Evolutionary conservation across 2,329 filamentous ascomycete genomes (phyloP), one percentile per base, ranked within the genome.

Genomic region (Fusarium coffeatum): DNA sequence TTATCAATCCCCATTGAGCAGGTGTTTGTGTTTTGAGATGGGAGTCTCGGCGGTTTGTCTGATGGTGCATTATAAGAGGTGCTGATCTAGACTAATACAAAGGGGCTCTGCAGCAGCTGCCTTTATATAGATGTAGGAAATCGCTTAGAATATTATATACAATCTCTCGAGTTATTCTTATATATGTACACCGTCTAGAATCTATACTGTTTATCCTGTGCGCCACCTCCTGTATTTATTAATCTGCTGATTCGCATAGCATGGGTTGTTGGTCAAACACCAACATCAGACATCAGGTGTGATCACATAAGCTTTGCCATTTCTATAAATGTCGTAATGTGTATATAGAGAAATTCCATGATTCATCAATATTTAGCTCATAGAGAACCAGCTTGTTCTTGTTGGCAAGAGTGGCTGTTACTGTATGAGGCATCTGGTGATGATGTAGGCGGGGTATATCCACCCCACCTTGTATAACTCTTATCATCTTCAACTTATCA

Each of bases 401-500:
- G 18, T 22, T 41, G 23, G 7, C 25, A 27, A 50, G 10, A 20
- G 47, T 54, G 20, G 34, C 25, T 57, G n/a, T 20, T 55, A 20
- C 47, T 50, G n/a, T 34, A 40, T 59, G 53, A 65, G 53, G 53
- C 51, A 59, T 59, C 46, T 65, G 60, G 53, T 59, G 62, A 61
- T 59, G 45, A 53, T 65, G 28, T 41, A 66, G 55, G 66, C 50
- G 72, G 72, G 72, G 72, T 71, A 73, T 63, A 53, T 66, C 66
- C 55, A 70, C 69, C 71, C 70, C 72, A 55, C 68, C 50, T 59
- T 54, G 63, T 61, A 42, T 49, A 56, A 55, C 64, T 51, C 62
- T 49, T 55, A 60, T 60, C 62, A 64, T 37, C 53, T 48, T 55
- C 45, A 59, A 58, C 43, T 51, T 37, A 59, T 64, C 67, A 34